Evolutionary conservation across 1,139 yeast species (phyloP).

Genomic region (Kodamaea ohmeri): DNA sequence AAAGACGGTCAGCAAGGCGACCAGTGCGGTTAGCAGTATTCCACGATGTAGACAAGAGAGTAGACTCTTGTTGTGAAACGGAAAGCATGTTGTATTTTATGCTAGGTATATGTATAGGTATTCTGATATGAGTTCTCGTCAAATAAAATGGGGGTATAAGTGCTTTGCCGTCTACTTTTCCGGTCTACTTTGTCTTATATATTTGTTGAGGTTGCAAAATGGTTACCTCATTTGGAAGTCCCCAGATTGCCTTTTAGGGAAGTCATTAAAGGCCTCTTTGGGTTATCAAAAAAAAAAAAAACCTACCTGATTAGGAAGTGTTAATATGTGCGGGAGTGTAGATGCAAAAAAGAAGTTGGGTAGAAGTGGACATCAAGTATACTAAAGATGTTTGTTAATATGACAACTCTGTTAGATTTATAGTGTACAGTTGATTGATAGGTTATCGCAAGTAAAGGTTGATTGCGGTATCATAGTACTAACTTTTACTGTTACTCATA

Average conservation of each 20-base stretch:
- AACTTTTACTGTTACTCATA: no score
- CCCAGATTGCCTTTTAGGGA: neutral
- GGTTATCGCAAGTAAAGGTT: no score
- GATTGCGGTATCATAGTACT: no score
- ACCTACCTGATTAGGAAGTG: neutral
- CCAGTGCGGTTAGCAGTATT: conserved; percentile 27
- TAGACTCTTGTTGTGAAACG: conserved; percentile 8
- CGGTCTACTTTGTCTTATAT: conserved; percentile 4
- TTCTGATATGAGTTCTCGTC: no score
- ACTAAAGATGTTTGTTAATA: no score
- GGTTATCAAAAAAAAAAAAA: neutral
- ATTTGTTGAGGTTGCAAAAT: conserved; percentile 6
- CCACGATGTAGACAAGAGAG: conserved; percentile 10
- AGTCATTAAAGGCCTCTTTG: conserved; percentile 1
- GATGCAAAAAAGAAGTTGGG: neutral
- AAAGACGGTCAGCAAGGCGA: conserved; percentile 30
- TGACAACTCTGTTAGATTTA: no score
- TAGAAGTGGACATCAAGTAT: no score
- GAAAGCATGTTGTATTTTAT: conserved; percentile 1
- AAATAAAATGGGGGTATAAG: no score
- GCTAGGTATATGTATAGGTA: neutral
- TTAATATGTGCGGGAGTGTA: neutral
- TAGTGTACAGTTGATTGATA: no score
- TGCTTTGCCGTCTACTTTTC: neutral
- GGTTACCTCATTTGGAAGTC: conserved; percentile 2